Evolutionary conservation across 306 rosid genomes (phyloP).

Genomic region (Purshia tridentata): DNA sequence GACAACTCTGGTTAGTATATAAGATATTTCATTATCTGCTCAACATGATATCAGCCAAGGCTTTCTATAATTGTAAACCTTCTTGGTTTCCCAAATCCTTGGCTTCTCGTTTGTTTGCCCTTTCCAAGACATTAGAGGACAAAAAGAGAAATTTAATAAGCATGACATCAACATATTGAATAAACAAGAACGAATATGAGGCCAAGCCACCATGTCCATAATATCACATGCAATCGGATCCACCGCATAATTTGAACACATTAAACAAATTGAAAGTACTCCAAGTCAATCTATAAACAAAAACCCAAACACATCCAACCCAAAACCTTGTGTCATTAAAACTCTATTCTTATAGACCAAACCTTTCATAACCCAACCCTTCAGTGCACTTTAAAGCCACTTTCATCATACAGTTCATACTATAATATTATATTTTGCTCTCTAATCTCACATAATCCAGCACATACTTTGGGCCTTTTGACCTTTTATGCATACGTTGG

Average conservation of each 20-base stretch:
- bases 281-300: conserved; percentile 37
- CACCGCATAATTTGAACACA: not conserved
- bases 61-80: no score
- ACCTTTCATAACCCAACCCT: conserved; percentile 17
- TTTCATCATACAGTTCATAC: not conserved
- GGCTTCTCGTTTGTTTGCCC: conserved; percentile 33
- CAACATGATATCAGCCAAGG: no score
- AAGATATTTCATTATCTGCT: not conserved
- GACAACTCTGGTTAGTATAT: not conserved
- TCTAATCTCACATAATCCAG: conserved; percentile 2
- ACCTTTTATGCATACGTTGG: conserved; percentile 6
- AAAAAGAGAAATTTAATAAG: not conserved
- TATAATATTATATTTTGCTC: not conserved
- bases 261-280: not conserved
- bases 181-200: not conserved
- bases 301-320: conserved; percentile 17
- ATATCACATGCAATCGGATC: not conserved
- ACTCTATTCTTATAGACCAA: not conserved
- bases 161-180: not conserved
- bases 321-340: not conserved
- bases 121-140: conserved; percentile 42
- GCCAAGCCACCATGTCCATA: not conserved
- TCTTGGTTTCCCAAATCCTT: not conserved
- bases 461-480: conserved; percentile 13
- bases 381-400: conserved; percentile 32